These are phyloP conservation scores for Wickerhamiella allomyrinae DNA, from an alignment of 805 yeast genomes.

Conservation along the genomic window DNA sequence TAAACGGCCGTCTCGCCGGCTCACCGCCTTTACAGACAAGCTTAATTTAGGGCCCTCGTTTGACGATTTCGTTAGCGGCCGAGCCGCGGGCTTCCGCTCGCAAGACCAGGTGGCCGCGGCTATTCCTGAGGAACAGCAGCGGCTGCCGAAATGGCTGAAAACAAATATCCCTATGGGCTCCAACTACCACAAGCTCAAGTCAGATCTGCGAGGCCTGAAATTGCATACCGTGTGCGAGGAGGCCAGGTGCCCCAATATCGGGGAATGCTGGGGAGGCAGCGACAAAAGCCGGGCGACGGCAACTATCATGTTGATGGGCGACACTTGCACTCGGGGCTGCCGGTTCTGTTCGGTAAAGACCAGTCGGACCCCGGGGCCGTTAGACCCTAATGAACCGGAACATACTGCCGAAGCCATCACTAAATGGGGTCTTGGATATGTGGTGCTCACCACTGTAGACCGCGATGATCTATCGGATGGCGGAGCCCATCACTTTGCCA, in stretches of 20 bases:
- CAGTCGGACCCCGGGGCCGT: constrained; percentile 66
- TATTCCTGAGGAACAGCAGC: constrained; percentile 26
- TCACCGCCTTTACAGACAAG: constrained; percentile 41
- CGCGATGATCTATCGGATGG: constrained; percentile 91
- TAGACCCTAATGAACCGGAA: constrained; percentile 95
- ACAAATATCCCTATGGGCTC: constrained; percentile 95
- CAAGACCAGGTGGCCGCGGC: constrained; percentile 50
- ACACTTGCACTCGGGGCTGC: constrained; percentile 98
- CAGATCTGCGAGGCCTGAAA: constrained; percentile 76
- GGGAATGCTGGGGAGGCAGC: constrained; percentile 99
- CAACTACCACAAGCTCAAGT: constrained; percentile 62
- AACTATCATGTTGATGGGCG: constrained; percentile 96
- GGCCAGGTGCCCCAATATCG: constrained; percentile 98
- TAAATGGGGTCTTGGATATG: constrained; percentile 97
- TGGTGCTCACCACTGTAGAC: constrained; percentile 93
- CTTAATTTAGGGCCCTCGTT: constrained; percentile 81
- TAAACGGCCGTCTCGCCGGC: constrained; percentile 14
- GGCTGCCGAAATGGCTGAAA: constrained; percentile 86
- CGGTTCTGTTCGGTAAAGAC: constrained; percentile 96
- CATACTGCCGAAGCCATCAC: constrained; percentile 95
- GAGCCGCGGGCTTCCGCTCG: constrained; percentile 44
- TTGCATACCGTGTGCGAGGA: constrained; percentile 96
- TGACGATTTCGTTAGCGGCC: constrained; percentile 76
- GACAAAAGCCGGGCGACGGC: constrained; percentile 85
- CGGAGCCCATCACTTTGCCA: constrained; percentile 80